Evolutionary conservation across 2,329 filamentous ascomycete species (phyloP), one percentile per base, ranked within the genome.

Genomic region (Thyridium curvatum): DNA sequence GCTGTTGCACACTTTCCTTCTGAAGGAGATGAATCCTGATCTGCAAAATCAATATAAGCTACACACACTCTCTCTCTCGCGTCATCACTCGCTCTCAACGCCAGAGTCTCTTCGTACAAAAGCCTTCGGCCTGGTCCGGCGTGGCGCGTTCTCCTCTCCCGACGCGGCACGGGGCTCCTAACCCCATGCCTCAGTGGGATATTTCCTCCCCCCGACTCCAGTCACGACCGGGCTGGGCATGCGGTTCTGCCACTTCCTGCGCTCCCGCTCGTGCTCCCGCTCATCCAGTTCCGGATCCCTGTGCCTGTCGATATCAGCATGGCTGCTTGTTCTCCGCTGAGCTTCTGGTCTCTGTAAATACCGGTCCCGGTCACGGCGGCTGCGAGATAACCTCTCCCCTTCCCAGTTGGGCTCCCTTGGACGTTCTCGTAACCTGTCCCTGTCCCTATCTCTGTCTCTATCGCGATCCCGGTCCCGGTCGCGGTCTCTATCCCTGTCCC

Each of bases 261-360:
- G 43, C 21, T 44, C 42, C 37, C 56, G 49, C n/a, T 54, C 48
- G 33, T 55, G 54, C 13, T 46, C 42, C 8, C 48, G 41, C 7
- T 43, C 35, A 29, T 67, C 62, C 48, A 59, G 59, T 7, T 55
- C 49, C 38, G 56, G 50, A 14, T 62, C 61, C 10, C 62, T 56
- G 33, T 62, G 55, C 16, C 69, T 58, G 42, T 72, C 69, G 28
- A 65, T 56, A 42, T 74, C 70, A 17, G 68, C 66, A 42, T 72
- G 69, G 47, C 69, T 73, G 53, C 69, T 72, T 3, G 70, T 68
- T 33, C 71, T 56, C 34, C 68, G 58, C 18, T 64, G 55, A 12
- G 56, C 49, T 2, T 67, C 66, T 2, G 66, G 60, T n/a, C 66
- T 59, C 21, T 60, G 52, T 12, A 62, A 49, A 44, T 66, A 61